Conservation (phyloP, 352 stramenopile genomes). For the Pythium guiyangense region DNA sequence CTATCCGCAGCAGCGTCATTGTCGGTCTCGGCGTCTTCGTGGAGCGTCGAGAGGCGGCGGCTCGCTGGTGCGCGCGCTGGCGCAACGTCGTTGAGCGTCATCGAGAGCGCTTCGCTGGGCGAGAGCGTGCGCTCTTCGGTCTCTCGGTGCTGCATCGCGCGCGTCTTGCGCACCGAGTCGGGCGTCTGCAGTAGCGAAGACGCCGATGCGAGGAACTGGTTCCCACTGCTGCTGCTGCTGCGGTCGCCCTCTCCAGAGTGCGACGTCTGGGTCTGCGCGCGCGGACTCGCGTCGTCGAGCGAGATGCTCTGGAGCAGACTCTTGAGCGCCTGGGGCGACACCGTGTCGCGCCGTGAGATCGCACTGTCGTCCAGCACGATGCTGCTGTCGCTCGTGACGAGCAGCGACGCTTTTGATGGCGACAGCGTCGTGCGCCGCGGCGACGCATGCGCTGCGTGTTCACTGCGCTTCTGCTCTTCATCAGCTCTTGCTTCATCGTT, state of each 20-base stretch:
- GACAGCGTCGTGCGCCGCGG: slow-evolving; percentile 35
- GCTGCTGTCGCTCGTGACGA: slow-evolving; percentile 21
- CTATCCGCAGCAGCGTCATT: not conserved
- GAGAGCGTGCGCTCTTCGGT: slow-evolving; percentile 17
- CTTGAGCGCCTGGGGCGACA: slow-evolving; percentile 29
- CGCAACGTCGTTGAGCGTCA: slow-evolving; percentile 11
- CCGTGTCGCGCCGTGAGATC: slow-evolving; percentile 27
- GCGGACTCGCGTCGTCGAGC: slow-evolving; percentile 9
- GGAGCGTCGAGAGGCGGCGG: not conserved
- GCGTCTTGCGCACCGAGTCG: slow-evolving; percentile 12
- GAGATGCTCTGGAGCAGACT: slow-evolving; percentile 21
- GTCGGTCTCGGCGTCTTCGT: slow-evolving; percentile 3
- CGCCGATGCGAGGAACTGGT: slow-evolving; percentile 15
- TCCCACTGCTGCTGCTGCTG: slow-evolving; percentile 2
- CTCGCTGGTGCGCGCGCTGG: slow-evolving; percentile 6
- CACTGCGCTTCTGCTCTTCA: not conserved
- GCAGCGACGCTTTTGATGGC: slow-evolving; percentile 30
- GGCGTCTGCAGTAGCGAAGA: slow-evolving; percentile 3
- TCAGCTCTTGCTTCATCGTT: no score
- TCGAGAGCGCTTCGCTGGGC: slow-evolving; percentile 10
- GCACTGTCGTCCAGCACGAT: slow-evolving; percentile 11
- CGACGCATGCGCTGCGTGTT: not conserved
- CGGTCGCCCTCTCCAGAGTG: no score
- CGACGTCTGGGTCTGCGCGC: not conserved
- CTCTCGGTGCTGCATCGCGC: slow-evolving; percentile 10